Evolutionary conservation across 169 alveolate genomes (phyloP), one percentile per base, ranked within the genome.

Genomic region (Neospora caninum): DNA sequence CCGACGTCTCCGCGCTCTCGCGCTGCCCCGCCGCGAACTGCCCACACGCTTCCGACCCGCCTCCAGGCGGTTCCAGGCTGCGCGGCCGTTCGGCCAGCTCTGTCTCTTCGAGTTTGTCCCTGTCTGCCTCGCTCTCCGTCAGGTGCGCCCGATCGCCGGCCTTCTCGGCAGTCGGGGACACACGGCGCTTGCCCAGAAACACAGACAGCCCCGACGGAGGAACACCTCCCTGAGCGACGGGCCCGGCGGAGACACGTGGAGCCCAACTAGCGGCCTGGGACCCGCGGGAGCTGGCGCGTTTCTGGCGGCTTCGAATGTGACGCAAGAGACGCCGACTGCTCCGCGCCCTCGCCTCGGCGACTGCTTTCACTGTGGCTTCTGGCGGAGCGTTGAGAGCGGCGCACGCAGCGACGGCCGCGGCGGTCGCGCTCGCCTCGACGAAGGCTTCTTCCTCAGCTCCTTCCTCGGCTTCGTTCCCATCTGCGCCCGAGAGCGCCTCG

Each of bases 371-470:
- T 13, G 89, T 73, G 18, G 94, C 94, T 38, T 86, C 91, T 0
- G 94, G 94, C 10, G 94, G 94, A 36, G 94, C 94, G 80, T 91
- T 87, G 18, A 91, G 83, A 0, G 94, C 94, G n/a, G 91, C 94
- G 29, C 88, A 86, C 2, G 94, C 94, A 2, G 94, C 94, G 29
- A 78, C 94, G 2, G 94, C 94, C 13, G 94, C 94, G 4, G 94
- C 94, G 6, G 91, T 87, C 6, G 94, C 94, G 7, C 45, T 36
- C 34, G 86, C 58, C 84, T 45, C n/a, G 39, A 64, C 91, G 36
- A 80, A 91, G 58, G 70, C 91, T 34, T 88, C 91, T 80, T 91
- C 94, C n/a, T 88, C 84, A 36, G 78, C 94, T 18, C 43, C 94
- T 0, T 38, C 94, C 29, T 91, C 94, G 41, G 58, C 84, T 20